Base-by-base conservation (phyloP, 1,139 yeast species). In the Lodderomyces jiufengensis region DNA sequence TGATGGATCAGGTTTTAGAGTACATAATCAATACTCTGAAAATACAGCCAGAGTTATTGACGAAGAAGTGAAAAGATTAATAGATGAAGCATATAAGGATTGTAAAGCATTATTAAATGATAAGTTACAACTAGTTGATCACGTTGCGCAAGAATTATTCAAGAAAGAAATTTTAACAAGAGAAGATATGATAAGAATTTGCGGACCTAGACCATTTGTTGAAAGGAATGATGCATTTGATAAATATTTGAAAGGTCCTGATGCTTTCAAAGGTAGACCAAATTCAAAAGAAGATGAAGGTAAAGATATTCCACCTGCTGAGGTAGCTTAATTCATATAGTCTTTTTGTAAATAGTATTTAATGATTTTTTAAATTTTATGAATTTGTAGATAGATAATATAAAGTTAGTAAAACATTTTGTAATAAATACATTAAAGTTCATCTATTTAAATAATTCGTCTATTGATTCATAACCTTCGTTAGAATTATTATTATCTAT, bases 201-300 rank as follows among this genome's bases (percentile, higher is more conserved):
- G 82, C 31, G 94, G 94, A 2, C 80, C 81, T 46, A 70, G 94
- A 51, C 88, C 88, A 15, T 83, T 80, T 69, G 77, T 82, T 9
- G 88, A 83, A 55, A 73, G 78, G 48, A 83, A 82, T 50, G 92
- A 83, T 57, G 92, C 90, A 2, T 83, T 84, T 54, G 90, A 84
- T 59, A 81, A 81, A 53, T 84, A 84, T 51, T 63, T 84, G 45
- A 78, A 76, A 46, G 78, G 73, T 13, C 52, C 55, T 31, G 70
- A 59, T 46, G 63, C 65, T 3, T 60, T 61, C 43, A 59, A 57
- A 42, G 62, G 61, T 26, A 51, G 51, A 31, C 55, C 61, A 22
- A 48, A 43, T 27, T 38, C 42, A 16, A 39, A 39, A 30, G 36
- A 39, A 14, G 30, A 28, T 14, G 20, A 7, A 5, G 26, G 22